Conservation (phyloP, 208 protist species). For the Acanthamoeba royreba region DNA sequence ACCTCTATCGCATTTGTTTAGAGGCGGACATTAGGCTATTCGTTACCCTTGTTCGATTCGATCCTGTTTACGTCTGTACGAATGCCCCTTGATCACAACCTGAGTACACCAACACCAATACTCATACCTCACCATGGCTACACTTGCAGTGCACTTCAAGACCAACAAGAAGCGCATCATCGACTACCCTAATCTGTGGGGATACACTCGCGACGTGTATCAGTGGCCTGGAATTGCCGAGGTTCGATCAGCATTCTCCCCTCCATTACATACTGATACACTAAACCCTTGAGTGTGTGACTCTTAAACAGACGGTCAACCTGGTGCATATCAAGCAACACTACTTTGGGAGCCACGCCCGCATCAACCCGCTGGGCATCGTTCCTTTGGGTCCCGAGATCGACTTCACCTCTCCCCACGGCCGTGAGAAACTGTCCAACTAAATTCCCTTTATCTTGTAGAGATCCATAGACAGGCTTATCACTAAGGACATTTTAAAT, state of each 20-base stretch:
- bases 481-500: too few relatives aligned
- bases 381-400: conserved; percentile 77
- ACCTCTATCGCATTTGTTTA: not conserved
- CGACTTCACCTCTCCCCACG: not conserved
- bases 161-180: conserved; percentile 81
- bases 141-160: conserved; percentile 80
- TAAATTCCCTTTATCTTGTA: too few relatives aligned
- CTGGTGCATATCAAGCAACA: conserved; percentile 84
- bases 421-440: not conserved
- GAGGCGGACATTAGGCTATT: conserved; percentile 88
- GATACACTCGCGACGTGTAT: conserved; percentile 85
- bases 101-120: too few relatives aligned
- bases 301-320: conserved; percentile 80
- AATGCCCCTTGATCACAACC: not conserved
- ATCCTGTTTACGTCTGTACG: conserved; percentile 81
- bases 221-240: conserved; percentile 72
- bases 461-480: too few relatives aligned
- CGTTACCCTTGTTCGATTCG: conserved; percentile 86
- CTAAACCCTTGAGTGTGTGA: too few relatives aligned
- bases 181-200: conserved; percentile 83
- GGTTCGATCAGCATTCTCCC: not conserved
- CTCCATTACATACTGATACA: not conserved
- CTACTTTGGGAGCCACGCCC: conserved; percentile 75
- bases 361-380: conserved; percentile 84
- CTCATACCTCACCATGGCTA: not conserved